These are phyloP conservation scores for Paraphaeosphaeria sporulosa DNA, from an alignment of 2,329 filamentous ascomycete genomes.

Conservation along the genomic window DNA sequence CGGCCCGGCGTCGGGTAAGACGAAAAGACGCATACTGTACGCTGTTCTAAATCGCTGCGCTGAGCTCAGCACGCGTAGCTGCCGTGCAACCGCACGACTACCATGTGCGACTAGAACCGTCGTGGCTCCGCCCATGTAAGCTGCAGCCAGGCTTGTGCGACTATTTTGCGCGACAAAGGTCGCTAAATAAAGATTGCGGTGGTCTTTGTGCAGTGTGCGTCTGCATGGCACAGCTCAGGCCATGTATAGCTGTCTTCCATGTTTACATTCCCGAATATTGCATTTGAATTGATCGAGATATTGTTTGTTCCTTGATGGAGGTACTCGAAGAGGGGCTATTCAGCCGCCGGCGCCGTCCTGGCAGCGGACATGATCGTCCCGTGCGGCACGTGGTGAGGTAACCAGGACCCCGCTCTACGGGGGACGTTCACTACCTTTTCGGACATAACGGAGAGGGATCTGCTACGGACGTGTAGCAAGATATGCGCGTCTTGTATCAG, in stretches of 20 bases:
- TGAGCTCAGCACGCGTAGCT: background rate
- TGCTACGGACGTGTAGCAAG: constrained; percentile 8
- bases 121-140: constrained; percentile 12
- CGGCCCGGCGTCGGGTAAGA: constrained; percentile 8
- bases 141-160: constrained; percentile 9
- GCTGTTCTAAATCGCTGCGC: constrained; percentile 1
- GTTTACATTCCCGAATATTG: background rate
- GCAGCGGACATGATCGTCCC: constrained; percentile 11
- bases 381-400: constrained; percentile 11
- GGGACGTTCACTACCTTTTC: constrained; percentile 7
- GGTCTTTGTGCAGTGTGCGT: constrained; percentile 3
- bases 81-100: constrained; percentile 1
- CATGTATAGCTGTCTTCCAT: background rate
- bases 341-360: constrained; percentile 12
- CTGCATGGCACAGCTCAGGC: constrained; percentile 2
- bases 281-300: background rate
- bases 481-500: constrained; percentile 15
- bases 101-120: constrained; percentile 1
- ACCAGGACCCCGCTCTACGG: constrained; percentile 10
- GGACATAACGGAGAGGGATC: constrained; percentile 3
- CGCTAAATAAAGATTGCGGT: constrained; percentile 9
- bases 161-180: background rate
- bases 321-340: background rate
- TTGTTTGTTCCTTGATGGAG: background rate
- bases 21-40: background rate